Evolutionary conservation across 768 basidiomycete genomes (phyloP), one percentile per base, ranked within the genome.

Genomic region (Naganishia vaughanmartiniae): DNA sequence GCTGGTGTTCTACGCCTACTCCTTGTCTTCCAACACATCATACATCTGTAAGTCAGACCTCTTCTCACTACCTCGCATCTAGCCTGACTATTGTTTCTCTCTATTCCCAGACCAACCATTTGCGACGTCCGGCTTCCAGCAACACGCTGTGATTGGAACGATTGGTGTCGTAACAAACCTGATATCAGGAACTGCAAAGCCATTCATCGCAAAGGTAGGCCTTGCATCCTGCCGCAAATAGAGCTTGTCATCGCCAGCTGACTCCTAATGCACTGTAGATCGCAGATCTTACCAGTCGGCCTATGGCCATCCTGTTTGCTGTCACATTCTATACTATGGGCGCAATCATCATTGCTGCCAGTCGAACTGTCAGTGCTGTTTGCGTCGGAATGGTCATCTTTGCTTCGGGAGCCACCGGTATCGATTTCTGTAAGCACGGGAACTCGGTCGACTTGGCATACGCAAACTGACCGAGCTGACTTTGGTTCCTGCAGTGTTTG

Each of bases 71-170:
- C 6, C 34, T 45, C 24, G 15, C 0, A 15, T 33, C 15, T 60
- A 4, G 31, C 26, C 19, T n/a, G 5, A 30, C 6, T 21, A n/a
- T 12, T 54, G 11, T 3, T 10, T 45, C 14, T 26, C 30, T 21
- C 14, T 12, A 31, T 51, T 15, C 34, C 28, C 7, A 39, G 57
- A 70, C 31, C 69, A 70, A 56, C 69, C 57, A 34, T 81, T 76
- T 53, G 80, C 81, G 15, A 80, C 79, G 0, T 78, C 76, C 7
- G 54, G 70, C 21, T 81, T 78, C 72, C 68, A 72, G n/a, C 63
- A 72, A 51, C 80, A 82, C 70, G 74, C 79, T 26, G 46, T 74
- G 12, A 73, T 82, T n/a, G 75, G 76, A 2, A 77, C 78, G 5
- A 77, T 80, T 33, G 66, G 57, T 21, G 75, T 81, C 60, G 77